A percentile compares a stretch with the other conserved stretches of the same genome.
phyloP scores from a whole-genome alignment of 2,329 filamentous ascomycete species.

The Endocalyx cinctus region DNA sequence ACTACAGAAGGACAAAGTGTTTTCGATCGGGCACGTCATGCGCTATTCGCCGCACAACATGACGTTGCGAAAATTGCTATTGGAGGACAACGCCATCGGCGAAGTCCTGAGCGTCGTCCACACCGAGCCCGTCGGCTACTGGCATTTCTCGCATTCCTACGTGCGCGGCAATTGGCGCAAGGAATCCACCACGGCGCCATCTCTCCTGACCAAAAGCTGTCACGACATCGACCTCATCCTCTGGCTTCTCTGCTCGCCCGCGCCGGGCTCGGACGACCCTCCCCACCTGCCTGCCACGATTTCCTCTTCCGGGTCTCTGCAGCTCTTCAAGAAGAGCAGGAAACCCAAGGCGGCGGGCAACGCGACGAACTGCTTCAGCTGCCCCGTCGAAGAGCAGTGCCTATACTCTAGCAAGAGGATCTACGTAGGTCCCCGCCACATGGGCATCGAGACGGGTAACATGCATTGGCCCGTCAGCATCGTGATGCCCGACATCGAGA shows the following conservation, averaged over 20 bases:
- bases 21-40: conserved; percentile 90
- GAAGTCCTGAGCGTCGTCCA: conserved; percentile 84
- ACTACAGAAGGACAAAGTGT: conserved; percentile 46
- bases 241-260: conserved; percentile 81
- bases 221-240: conserved; percentile 92
- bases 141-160: conserved; percentile 90
- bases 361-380: conserved; percentile 84
- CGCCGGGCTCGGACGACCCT: conserved; percentile 36
- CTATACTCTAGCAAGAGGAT: conserved; percentile 82
- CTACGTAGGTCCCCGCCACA: conserved; percentile 64
- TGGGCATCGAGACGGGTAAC: conserved; percentile 60
- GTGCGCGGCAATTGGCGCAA: conserved; percentile 94
- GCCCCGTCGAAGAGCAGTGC: conserved; percentile 69
- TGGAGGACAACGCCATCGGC: conserved; percentile 72
- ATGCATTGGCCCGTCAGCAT: conserved; percentile 80
- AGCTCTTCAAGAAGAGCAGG: conserved; percentile 69
- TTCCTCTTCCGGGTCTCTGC: conserved; percentile 70
- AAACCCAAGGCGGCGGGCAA: conserved; percentile 71
- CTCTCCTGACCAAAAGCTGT: conserved; percentile 88
- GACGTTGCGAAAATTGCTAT: conserved; percentile 71
- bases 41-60: conserved; percentile 92
- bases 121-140: conserved; percentile 92
- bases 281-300: conserved; percentile 73
- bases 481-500: conserved; percentile 89
- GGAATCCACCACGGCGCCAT: conserved; percentile 69